Percentiles rank a stretch among this genome's conserved stretches.
Conservation (phyloP, 106 monocot genomes). For the Dendrobium officinale region DNA sequence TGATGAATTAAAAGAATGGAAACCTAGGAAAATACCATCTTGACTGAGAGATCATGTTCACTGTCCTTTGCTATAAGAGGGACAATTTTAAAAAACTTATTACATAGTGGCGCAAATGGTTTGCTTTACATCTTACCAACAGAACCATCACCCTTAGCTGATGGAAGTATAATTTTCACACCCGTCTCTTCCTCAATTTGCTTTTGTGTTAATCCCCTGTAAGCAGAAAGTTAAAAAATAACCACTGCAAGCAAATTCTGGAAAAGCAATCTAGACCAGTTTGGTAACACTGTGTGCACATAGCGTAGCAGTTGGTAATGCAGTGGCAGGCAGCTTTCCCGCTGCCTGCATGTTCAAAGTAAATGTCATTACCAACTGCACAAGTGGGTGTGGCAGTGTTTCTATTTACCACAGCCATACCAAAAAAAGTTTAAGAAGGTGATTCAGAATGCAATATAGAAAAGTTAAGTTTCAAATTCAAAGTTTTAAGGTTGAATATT, state of each 20-base stretch:
- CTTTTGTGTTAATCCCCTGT: slow-evolving; percentile 49
- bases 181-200: slow-evolving; percentile 57
- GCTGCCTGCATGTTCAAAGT: neutral
- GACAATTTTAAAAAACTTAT: neutral
- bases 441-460: neutral
- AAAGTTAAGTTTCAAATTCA: neutral
- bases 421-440: neutral
- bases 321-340: neutral
- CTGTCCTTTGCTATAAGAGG: neutral
- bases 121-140: slow-evolving; percentile 32
- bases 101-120: neutral
- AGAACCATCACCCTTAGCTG: slow-evolving; percentile 36
- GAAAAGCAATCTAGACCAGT: neutral
- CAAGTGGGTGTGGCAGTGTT: neutral
- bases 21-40: neutral
- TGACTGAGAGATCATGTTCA: neutral
- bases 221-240: slow-evolving; percentile 5
- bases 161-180: slow-evolving; percentile 56
- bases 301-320: neutral
- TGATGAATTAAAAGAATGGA: neutral
- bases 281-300: neutral
- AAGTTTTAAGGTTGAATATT: neutral
- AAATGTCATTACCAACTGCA: neutral
- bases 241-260: neutral
- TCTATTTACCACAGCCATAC: neutral